These are phyloP conservation scores for Arabidopsis suecica DNA, from an alignment of 345 rosid species.

Conservation along the genomic window DNA sequence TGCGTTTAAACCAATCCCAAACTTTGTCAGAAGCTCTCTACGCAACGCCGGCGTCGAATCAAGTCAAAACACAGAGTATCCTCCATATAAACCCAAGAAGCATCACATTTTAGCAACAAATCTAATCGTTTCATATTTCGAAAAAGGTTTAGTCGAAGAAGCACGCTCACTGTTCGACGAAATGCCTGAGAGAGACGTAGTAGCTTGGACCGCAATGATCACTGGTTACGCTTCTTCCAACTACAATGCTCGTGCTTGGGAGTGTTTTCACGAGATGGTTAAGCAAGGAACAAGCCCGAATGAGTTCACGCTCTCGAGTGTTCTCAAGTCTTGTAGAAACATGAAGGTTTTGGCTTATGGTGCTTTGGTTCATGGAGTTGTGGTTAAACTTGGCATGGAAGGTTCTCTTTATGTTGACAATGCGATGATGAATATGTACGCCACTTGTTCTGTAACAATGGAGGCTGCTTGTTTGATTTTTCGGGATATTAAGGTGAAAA, in stretches of 20 bases:
- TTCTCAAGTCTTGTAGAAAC: conserved; percentile 75
- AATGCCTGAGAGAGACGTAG: conserved; percentile 47
- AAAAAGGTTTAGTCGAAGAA: conserved; percentile 76
- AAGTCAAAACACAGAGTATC: conserved; percentile 29
- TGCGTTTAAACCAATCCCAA: conserved; percentile 49
- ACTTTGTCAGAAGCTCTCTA: conserved; percentile 52
- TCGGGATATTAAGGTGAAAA: conserved; percentile 56
- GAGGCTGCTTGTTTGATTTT: conserved; percentile 67
- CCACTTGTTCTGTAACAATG: conserved; percentile 64
- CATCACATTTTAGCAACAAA: conserved; percentile 72
- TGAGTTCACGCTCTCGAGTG: conserved; percentile 69
- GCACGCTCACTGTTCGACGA: conserved; percentile 57
- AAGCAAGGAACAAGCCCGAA: conserved; percentile 55
- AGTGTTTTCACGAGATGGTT: conserved; percentile 65
- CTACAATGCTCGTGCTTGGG: conserved; percentile 56
- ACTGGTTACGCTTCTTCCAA: conserved; percentile 54
- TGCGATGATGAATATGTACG: conserved; percentile 76
- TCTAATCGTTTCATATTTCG: conserved; percentile 58
- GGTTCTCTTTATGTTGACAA: conserved; percentile 73
- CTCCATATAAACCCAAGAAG: conserved; percentile 53
- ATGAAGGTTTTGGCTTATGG: conserved; percentile 61
- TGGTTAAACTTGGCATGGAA: conserved; percentile 63
- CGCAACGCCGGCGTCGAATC: conserved; percentile 41
- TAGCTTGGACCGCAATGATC: conserved; percentile 44
- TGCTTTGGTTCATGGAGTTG: conserved; percentile 66